phyloP scores from a whole-genome alignment of 169 alveolate species.

The Cryptosporidium sp. region DNA sequence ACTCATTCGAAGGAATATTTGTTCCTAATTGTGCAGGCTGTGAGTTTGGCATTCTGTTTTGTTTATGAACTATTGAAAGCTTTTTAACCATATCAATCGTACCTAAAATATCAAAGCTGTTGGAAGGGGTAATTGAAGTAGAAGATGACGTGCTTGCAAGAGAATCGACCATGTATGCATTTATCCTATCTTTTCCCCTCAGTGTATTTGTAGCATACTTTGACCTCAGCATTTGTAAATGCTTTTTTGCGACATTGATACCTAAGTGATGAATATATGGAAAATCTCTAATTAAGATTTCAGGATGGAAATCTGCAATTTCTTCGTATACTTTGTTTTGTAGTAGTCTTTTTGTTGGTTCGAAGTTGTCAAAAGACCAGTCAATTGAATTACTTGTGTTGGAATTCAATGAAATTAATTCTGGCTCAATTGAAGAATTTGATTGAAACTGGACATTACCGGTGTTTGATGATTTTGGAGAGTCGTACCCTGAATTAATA shows the following conservation, averaged over 20 bases:
- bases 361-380: slow-evolving; percentile 91
- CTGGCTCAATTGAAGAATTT: not conserved
- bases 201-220: slow-evolving; percentile 31
- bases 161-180: slow-evolving; percentile 55
- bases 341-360: slow-evolving; percentile 87
- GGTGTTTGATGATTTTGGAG: not conserved
- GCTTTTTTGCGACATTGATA: slow-evolving; percentile 58
- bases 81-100: slow-evolving; percentile 71
- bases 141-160: slow-evolving; percentile 47
- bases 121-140: slow-evolving; percentile 65
- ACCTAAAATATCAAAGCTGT: slow-evolving; percentile 45
- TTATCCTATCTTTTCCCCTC: slow-evolving; percentile 56
- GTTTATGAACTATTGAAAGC: slow-evolving; percentile 51
- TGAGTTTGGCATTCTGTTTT: slow-evolving; percentile 67
- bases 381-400: slow-evolving; percentile 80
- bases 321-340: slow-evolving; percentile 87
- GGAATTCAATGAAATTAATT: not conserved
- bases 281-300: slow-evolving; percentile 77
- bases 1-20: not conserved
- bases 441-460: not conserved
- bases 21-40: slow-evolving; percentile 40
- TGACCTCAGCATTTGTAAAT: slow-evolving; percentile 60
- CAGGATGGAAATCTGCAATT: slow-evolving; percentile 85
- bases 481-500: not conserved
- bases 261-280: slow-evolving; percentile 48